Conservation (phyloP, 257 asterid genomes). For the Primulina huaijiensis region DNA sequence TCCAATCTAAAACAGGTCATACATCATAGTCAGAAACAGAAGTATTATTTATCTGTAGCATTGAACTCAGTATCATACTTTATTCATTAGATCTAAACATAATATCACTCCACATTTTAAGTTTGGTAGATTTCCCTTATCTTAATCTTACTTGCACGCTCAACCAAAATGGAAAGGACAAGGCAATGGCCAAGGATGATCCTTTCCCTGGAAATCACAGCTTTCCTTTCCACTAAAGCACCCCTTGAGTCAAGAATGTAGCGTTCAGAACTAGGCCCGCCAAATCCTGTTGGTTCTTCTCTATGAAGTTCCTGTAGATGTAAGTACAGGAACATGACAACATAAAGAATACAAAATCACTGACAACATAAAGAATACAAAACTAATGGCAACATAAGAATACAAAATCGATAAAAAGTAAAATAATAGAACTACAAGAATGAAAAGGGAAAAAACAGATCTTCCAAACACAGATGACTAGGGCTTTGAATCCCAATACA, state of each 20-base stretch:
- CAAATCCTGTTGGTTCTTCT: constrained; percentile 89
- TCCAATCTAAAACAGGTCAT: constrained; percentile 12
- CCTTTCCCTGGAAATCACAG: constrained; percentile 89
- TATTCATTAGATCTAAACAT: not conserved
- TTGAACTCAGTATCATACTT: not conserved
- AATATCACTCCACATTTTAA: constrained; percentile 15
- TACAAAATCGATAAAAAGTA: not conserved
- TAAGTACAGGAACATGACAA: constrained; percentile 22
- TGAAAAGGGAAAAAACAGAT: not conserved
- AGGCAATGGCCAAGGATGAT: constrained; percentile 94
- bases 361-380: constrained; percentile 1
- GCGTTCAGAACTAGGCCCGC: constrained; percentile 83
- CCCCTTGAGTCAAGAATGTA: constrained; percentile 90
- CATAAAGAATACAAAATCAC: constrained; percentile 1
- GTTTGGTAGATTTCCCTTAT: constrained; percentile 18
- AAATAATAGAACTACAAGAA: not conserved
- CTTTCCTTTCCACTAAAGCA: constrained; percentile 80
- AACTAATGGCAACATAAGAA: not conserved
- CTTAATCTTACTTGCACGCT: constrained; percentile 63
- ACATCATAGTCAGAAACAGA: not conserved
- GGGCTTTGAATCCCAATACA: not conserved
- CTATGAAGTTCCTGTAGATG: constrained; percentile 71
- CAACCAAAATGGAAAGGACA: constrained; percentile 79
- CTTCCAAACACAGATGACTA: not conserved
- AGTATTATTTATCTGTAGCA: not conserved